Percentiles rank a stretch among this genome's conserved stretches.
Conservation (phyloP, 2,329 filamentous ascomycete genomes). For the Fusarium longipes region DNA sequence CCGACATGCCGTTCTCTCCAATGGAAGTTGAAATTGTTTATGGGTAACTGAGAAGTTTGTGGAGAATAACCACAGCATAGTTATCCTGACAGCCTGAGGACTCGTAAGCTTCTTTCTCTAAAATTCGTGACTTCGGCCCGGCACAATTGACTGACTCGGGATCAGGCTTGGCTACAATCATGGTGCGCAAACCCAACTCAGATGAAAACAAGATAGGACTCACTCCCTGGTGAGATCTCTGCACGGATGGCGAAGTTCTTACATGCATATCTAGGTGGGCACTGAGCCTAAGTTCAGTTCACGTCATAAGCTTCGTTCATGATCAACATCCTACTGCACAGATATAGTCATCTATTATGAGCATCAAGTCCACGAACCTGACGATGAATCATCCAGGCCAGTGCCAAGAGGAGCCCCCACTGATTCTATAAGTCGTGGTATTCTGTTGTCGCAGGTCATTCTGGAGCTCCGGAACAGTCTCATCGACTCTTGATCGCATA, state of each 20-base stretch:
- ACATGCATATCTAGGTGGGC: neutral
- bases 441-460: neutral
- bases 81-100: slow-evolving; percentile 16
- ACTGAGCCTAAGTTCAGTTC: neutral
- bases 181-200: slow-evolving; percentile 9
- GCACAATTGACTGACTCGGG: slow-evolving; percentile 14
- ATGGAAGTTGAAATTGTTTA: slow-evolving; percentile 22
- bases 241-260: neutral
- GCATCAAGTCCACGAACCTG: neutral
- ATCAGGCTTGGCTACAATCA: slow-evolving; percentile 17
- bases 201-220: neutral
- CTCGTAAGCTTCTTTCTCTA: slow-evolving; percentile 21
- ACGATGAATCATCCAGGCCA: neutral
- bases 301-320: neutral
- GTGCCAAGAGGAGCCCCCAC: neutral
- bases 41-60: slow-evolving; percentile 30
- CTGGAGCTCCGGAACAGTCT: neutral
- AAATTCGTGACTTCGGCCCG: neutral
- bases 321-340: neutral
- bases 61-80: slow-evolving; percentile 11
- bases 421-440: neutral
- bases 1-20: slow-evolving; percentile 37
- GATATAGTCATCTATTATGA: neutral
- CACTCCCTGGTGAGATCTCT: neutral
- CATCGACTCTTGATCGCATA: neutral